Conservation (phyloP, 169 alveolate species). For the Blepharisma undulans region DNA sequence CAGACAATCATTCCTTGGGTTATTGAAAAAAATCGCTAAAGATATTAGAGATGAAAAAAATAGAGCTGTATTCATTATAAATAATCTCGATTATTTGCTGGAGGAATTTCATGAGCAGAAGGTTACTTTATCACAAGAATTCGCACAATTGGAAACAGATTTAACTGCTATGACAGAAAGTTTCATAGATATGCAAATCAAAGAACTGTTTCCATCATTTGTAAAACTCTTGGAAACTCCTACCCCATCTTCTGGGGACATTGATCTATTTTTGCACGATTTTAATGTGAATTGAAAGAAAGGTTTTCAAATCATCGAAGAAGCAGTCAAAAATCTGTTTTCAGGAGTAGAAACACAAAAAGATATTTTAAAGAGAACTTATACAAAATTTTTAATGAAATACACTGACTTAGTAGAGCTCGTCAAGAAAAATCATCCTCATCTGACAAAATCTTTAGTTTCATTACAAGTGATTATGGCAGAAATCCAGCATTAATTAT, state of each 20-base stretch:
- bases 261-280: slow-evolving; percentile 18
- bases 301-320: slow-evolving; percentile 7
- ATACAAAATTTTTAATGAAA: slow-evolving; percentile 18
- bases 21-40: slow-evolving; percentile 21
- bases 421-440: slow-evolving; percentile 24
- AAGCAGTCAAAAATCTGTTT: background rate
- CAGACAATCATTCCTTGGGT: slow-evolving; percentile 16
- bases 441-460: slow-evolving; percentile 1
- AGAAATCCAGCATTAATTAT: slow-evolving; percentile 28
- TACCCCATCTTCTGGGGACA: background rate
- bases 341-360: slow-evolving; percentile 13
- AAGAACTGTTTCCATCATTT: background rate
- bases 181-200: slow-evolving; percentile 27
- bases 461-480: slow-evolving; percentile 26
- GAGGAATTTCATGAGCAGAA: slow-evolving; percentile 25
- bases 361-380: slow-evolving; percentile 20
- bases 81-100: slow-evolving; percentile 45
- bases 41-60: slow-evolving; percentile 51
- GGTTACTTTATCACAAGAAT: background rate
- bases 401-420: background rate
- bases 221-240: background rate
- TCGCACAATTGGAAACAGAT: background rate
- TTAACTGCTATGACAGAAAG: background rate
- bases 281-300: slow-evolving; percentile 14
- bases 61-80: slow-evolving; percentile 39